These are phyloP conservation scores for Inga laurina DNA, from an alignment of 306 rosid species.

Conservation along the genomic window DNA sequence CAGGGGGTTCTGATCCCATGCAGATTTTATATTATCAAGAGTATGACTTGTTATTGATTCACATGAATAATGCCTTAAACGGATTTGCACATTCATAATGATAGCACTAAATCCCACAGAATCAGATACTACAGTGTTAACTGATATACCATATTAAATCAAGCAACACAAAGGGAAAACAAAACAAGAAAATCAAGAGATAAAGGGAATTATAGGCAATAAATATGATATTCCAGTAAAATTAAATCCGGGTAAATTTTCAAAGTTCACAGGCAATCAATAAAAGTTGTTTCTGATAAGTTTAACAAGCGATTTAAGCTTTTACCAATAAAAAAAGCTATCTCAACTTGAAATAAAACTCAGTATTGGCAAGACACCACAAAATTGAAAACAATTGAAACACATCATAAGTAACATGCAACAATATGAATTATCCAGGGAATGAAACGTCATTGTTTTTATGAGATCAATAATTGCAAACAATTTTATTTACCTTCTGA, in stretches of 20 bases:
- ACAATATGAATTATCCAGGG: not conserved
- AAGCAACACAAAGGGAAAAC: not conserved
- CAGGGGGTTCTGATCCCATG: not conserved
- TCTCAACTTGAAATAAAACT: not conserved
- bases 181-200: not conserved
- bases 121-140: not conserved
- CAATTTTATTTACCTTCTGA: slow-evolving; percentile 8
- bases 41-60: not conserved
- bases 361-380: not conserved
- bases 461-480: not conserved
- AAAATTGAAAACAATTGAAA: not conserved
- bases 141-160: not conserved
- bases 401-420: not conserved
- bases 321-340: slow-evolving; percentile 21
- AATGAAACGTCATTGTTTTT: not conserved
- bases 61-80: not conserved
- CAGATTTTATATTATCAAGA: not conserved
- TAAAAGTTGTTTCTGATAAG: not conserved
- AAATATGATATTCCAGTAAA: not conserved
- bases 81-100: not conserved
- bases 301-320: not conserved
- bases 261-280: not conserved
- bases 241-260: not conserved
- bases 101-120: not conserved
- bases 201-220: not conserved